A percentile compares a stretch with the other conserved stretches of the same genome.
phyloP scores from a whole-genome alignment of 2,329 filamentous ascomycete genomes.

The Aspergillus hortae region DNA sequence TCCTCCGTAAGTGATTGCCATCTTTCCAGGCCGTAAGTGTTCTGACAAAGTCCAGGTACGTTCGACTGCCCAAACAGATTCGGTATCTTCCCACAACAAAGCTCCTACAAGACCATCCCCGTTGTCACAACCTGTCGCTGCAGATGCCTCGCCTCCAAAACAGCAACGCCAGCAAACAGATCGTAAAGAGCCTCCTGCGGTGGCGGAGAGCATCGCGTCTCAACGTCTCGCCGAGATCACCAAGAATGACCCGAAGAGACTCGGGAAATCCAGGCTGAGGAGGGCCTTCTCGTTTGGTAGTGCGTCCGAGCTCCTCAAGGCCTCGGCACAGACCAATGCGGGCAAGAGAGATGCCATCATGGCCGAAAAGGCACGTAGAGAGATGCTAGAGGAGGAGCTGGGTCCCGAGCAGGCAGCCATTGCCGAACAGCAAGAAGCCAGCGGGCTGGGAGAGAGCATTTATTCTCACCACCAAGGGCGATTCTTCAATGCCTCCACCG shows the following conservation, averaged over 20 bases:
- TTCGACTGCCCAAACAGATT: conserved; percentile 19
- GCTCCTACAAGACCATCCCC: conserved; percentile 62
- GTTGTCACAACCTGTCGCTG: conserved; percentile 65
- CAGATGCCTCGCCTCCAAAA: conserved; percentile 31
- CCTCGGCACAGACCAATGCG: conserved; percentile 60
- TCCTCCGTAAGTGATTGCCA: conserved; percentile 60
- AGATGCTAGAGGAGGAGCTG: conserved; percentile 62
- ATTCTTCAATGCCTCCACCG: conserved; percentile 84
- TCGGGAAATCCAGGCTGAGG: conserved; percentile 80
- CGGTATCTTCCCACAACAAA: conserved; percentile 18
- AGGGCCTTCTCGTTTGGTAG: conserved; percentile 96
- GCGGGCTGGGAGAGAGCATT: conserved; percentile 86
- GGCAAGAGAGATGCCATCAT: conserved; percentile 43
- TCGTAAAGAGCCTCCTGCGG: conserved; percentile 30
- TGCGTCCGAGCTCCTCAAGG: conserved; percentile 80
- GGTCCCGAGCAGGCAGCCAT: conserved; percentile 90
- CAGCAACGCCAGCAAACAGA: conserved; percentile 13
- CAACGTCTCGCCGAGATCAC: conserved; percentile 84
- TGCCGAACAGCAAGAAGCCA: conserved; percentile 86
- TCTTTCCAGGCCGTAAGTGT: neutral
- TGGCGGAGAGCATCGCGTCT: conserved; percentile 64
- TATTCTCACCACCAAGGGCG: conserved; percentile 76
- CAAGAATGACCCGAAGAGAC: conserved; percentile 71
- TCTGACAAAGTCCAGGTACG: conserved; percentile 18
- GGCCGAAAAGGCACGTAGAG: conserved; percentile 60